Conservation (phyloP, 805 yeast species). For the Myxozyma geophila region DNA sequence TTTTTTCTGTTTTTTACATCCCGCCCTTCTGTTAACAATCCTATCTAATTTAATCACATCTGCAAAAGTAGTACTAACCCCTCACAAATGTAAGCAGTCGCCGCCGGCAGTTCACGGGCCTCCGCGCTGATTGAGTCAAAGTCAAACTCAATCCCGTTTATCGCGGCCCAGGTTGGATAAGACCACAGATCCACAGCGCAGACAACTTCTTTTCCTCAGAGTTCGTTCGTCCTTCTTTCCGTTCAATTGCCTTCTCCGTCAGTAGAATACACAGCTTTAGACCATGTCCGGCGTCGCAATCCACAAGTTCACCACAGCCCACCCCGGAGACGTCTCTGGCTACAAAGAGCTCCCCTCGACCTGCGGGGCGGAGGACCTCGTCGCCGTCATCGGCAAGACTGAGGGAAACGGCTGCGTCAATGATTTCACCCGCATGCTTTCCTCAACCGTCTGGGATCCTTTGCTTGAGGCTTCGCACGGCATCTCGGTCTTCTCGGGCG, state of each 20-base stretch:
- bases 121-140: slow-evolving; percentile 5
- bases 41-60: no score
- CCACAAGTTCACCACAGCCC: slow-evolving; percentile 31
- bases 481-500: slow-evolving; percentile 37
- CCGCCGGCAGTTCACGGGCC: slow-evolving; percentile 1
- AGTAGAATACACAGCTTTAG: background rate
- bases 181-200: background rate
- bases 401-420: slow-evolving; percentile 37
- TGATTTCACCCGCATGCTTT: slow-evolving; percentile 37
- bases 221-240: background rate
- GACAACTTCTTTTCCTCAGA: background rate
- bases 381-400: slow-evolving; percentile 36
- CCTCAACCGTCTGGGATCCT: slow-evolving; percentile 37
- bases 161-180: background rate
- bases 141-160: slow-evolving; percentile 3
- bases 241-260: background rate
- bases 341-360: slow-evolving; percentile 23
- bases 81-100: background rate
- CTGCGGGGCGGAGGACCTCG: slow-evolving; percentile 23
- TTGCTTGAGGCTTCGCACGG: slow-evolving; percentile 28
- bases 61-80: background rate
- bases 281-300: slow-evolving; percentile 34
- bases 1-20: no score
- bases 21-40: no score
- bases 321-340: slow-evolving; percentile 35